phyloP scores from a whole-genome alignment of 2,329 filamentous ascomycete species.

The Aureobasidium sp. region DNA sequence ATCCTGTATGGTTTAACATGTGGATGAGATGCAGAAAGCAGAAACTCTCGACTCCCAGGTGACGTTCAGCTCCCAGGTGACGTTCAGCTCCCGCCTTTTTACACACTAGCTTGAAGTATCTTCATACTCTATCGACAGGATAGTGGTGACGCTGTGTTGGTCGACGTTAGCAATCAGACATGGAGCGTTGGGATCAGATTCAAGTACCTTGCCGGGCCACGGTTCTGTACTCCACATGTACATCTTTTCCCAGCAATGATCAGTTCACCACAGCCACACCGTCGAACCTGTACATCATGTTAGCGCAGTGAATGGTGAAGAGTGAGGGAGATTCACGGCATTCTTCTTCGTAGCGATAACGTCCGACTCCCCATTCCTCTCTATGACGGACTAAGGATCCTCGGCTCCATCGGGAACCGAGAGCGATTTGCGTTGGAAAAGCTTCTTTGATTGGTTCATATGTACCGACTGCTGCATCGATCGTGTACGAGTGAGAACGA shows the following conservation, averaged over 20 bases:
- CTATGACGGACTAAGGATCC: neutral
- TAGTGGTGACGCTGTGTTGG: neutral
- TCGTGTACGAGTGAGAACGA: neutral
- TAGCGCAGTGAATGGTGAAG: neutral
- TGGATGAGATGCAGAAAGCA: neutral
- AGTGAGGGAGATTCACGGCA: neutral
- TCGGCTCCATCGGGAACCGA: neutral
- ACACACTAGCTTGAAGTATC: neutral
- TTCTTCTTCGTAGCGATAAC: neutral
- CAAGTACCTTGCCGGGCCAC: neutral
- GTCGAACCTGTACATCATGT: neutral
- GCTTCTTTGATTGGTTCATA: neutral
- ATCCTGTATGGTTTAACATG: neutral
- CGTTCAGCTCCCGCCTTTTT: neutral
- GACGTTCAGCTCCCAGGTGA: too few relatives aligned
- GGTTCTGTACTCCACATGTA: neutral
- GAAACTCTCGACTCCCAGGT: neutral
- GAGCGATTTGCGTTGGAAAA: neutral
- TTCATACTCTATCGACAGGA: neutral
- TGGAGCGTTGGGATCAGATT: neutral
- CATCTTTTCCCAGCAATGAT: neutral
- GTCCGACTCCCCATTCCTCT: neutral
- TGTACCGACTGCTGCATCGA: neutral
- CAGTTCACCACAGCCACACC: neutral
- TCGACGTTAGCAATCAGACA: neutral